Evolutionary conservation across 1,284 basidiomycete genomes (phyloP).

Genomic region (Phellopilus nigrolimitatus): DNA sequence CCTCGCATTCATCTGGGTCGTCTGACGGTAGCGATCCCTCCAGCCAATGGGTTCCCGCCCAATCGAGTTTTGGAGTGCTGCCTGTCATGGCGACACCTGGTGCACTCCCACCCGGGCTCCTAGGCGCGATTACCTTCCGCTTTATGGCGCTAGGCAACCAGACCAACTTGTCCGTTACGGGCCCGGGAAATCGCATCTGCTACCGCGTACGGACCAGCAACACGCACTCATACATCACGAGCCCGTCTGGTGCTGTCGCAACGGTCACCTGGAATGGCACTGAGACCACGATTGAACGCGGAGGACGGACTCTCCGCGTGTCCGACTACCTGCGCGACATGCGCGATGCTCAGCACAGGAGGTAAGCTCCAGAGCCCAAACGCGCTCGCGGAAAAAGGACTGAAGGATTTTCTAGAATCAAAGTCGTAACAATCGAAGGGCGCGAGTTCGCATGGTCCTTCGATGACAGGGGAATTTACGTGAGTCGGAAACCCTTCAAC

Average conservation of each 20-base stretch:
- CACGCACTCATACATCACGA: slow-evolving; percentile 4
- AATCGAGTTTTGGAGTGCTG: slow-evolving; percentile 14
- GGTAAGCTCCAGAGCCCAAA: neutral
- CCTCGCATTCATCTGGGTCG: slow-evolving; percentile 1
- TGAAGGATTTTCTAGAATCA: neutral
- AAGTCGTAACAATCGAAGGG: neutral
- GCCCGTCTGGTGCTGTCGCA: slow-evolving; percentile 1
- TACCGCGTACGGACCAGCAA: slow-evolving; percentile 9
- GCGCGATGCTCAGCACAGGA: slow-evolving; percentile 4
- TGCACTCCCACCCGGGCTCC: slow-evolving; percentile 9
- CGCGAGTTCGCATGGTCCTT: slow-evolving; percentile 11
- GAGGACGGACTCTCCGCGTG: neutral
- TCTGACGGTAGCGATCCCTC: neutral
- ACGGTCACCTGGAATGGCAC: slow-evolving; percentile 10
- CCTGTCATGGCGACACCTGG: slow-evolving; percentile 12
- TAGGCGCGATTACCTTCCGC: slow-evolving; percentile 16
- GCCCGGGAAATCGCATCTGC: slow-evolving; percentile 5
- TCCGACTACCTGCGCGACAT: slow-evolving; percentile 14
- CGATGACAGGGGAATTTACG: slow-evolving; percentile 16
- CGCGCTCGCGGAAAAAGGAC: neutral
- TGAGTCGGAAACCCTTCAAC: neutral
- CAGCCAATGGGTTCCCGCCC: slow-evolving; percentile 13
- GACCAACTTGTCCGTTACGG: slow-evolving; percentile 8
- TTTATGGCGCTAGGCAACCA: slow-evolving; percentile 17
- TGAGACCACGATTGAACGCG: slow-evolving; percentile 5